Evolutionary conservation across 2,329 filamentous ascomycete species (phyloP), one percentile per base, ranked within the genome.

Genomic region (Cytospora mali): DNA sequence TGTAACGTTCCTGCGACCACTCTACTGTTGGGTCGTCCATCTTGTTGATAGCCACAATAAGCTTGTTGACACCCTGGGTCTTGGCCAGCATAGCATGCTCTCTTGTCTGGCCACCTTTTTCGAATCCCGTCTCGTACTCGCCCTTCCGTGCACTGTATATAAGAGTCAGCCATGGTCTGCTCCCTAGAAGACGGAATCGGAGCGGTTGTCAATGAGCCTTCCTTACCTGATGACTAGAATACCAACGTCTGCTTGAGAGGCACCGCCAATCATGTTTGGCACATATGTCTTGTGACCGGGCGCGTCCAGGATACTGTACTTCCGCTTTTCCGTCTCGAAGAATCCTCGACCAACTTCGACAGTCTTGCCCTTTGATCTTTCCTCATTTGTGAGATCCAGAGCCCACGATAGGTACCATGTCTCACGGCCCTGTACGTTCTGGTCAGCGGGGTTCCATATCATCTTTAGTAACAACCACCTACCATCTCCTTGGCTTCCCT

Each of bases 361-460:
- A 6, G 95, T 99, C 83, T 98, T 99, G 69, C 95, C 95, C 84
- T 98, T 96, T 58, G 91, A 82, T 73, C 96, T 87, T 76, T 99
- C 95, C 77, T 99, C 96, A 77, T 94, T 97, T 69, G 93, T 99
- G 76, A 98, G 77, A 84, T 99, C 95, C 71, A 99, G 85, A 66
- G 93, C 96, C 95, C 96, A 99, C 50, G 95, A 99, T 25, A 99
- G 84, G 76, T 98, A 99, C 95, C 95, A 99, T 4, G 94, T 96
- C 80, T 98, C 95, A 80, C 93, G 91, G 58, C 95, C 95, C 58
- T 60, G 4, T 46, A 39, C 4, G 21, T 11, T 25, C 18, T 31
- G 14, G 21, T 60, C 35, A 60, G 58, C 39, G 27, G 29, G 6
- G 13, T n/a, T 14, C 16, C 2, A 10, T 21, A 1, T 10, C 14